phyloP scores from a whole-genome alignment of 768 basidiomycete species.

The Mycena sanguinolenta region DNA sequence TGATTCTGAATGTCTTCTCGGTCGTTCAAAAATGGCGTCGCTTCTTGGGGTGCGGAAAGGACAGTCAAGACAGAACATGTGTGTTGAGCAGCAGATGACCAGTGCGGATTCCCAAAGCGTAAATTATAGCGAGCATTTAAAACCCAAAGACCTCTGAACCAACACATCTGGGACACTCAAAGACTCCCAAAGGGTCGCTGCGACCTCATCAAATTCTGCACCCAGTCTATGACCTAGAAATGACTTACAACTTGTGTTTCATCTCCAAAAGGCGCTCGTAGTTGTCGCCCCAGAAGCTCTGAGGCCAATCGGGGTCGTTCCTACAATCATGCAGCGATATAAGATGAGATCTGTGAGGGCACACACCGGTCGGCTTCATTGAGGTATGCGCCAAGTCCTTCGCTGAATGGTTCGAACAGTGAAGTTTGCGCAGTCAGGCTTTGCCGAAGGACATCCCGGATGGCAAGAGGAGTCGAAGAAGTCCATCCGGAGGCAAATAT shows the following conservation, averaged over 20 bases:
- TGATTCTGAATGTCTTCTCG: too few relatives aligned
- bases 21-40: too few relatives aligned
- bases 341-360: neutral
- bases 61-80: too few relatives aligned
- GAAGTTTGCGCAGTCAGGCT: neutral
- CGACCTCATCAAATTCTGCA: neutral
- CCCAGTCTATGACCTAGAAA: neutral
- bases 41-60: too few relatives aligned
- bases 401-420: slow-evolving; percentile 23
- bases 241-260: slow-evolving; percentile 21
- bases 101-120: too few relatives aligned
- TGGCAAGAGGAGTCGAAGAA: slow-evolving; percentile 17
- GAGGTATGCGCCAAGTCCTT: slow-evolving; percentile 24
- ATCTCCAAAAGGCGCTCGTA: slow-evolving; percentile 23
- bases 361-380: slow-evolving; percentile 29
- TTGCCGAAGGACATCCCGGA: neutral
- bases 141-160: slow-evolving; percentile 29
- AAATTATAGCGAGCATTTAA: neutral
- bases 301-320: slow-evolving; percentile 24
- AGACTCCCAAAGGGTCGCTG: slow-evolving; percentile 28
- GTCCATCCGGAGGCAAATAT: slow-evolving; percentile 18
- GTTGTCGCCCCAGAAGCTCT: slow-evolving; percentile 32
- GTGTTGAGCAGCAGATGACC: too few relatives aligned
- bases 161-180: slow-evolving; percentile 27
- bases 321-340: neutral